Evolutionary conservation across 306 rosid species (phyloP).

Genomic region (Fagus sylvatica): DNA sequence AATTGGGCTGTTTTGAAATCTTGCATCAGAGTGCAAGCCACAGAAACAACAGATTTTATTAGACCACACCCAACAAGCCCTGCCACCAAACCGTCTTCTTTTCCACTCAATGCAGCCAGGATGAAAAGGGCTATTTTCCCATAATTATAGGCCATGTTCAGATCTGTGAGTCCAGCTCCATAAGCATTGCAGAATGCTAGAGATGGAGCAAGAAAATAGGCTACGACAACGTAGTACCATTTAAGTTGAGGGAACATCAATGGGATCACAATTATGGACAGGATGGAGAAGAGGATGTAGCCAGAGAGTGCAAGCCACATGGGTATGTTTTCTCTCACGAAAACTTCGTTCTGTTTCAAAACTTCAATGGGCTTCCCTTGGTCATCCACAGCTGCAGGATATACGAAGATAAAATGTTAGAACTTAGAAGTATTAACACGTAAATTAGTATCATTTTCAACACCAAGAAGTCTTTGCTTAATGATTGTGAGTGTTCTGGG

Average conservation of each 20-base stretch:
- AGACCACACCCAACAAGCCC: constrained; percentile 83
- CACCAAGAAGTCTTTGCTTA: not conserved
- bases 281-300: constrained; percentile 28
- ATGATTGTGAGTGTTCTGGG: constrained; percentile 15
- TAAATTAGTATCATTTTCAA: not conserved
- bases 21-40: constrained; percentile 88
- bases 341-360: constrained; percentile 48
- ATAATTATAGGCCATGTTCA: constrained; percentile 95
- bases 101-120: constrained; percentile 61
- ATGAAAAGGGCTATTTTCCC: constrained; percentile 83
- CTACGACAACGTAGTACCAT: constrained; percentile 47
- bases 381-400: constrained; percentile 30
- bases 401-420: not conserved
- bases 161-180: constrained; percentile 92
- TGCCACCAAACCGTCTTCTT: constrained; percentile 43
- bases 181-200: constrained; percentile 94
- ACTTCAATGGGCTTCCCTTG: constrained; percentile 28
- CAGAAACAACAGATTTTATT: constrained; percentile 65
- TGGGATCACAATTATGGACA: constrained; percentile 62
- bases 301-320: constrained; percentile 47
- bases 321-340: constrained; percentile 69
- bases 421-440: not conserved
- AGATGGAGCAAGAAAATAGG: constrained; percentile 72
- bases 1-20: constrained; percentile 89
- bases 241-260: constrained; percentile 57